A percentile compares a stretch with the other conserved stretches of the same genome.
These are phyloP conservation scores for Cladophialophora carrionii DNA, from an alignment of 2,329 filamentous ascomycete genomes.

Conservation along the genomic window DNA sequence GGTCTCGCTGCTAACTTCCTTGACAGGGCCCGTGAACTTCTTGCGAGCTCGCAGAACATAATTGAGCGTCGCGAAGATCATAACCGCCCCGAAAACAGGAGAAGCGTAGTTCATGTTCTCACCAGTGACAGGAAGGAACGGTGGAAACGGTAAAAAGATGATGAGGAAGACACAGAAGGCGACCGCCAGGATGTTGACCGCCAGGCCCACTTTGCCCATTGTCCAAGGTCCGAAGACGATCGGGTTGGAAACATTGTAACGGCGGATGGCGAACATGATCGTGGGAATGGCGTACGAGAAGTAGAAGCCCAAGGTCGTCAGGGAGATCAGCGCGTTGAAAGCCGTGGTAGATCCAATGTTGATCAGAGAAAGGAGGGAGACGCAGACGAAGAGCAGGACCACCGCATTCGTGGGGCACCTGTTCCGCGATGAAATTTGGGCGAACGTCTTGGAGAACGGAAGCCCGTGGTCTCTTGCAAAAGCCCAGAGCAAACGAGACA, in stretches of 20 bases:
- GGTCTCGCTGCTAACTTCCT: constrained; percentile 29
- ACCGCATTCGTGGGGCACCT: constrained; percentile 37
- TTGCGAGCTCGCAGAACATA: constrained; percentile 29
- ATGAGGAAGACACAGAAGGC: constrained; percentile 42
- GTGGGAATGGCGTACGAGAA: constrained; percentile 36
- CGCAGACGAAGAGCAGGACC: constrained; percentile 27
- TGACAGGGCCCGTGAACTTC: constrained; percentile 33
- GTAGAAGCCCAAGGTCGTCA: constrained; percentile 35
- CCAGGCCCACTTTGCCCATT: constrained; percentile 41
- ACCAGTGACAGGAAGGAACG: constrained; percentile 42
- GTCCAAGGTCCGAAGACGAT: constrained; percentile 40
- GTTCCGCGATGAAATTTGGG: constrained; percentile 24
- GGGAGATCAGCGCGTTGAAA: constrained; percentile 37
- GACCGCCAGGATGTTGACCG: constrained; percentile 42
- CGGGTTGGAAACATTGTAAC: constrained; percentile 21
- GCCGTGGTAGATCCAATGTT: constrained; percentile 39
- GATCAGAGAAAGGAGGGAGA: constrained; percentile 37
- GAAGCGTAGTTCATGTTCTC: constrained; percentile 44
- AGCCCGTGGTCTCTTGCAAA: constrained; percentile 51
- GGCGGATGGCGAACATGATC: constrained; percentile 24
- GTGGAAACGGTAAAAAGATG: constrained; percentile 44
- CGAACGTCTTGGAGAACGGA: constrained; percentile 41
- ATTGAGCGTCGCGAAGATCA: constrained; percentile 28
- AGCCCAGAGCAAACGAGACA: constrained; percentile 47
- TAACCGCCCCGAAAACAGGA: constrained; percentile 30